Evolutionary conservation across 306 rosid genomes (phyloP).

Genomic region (Cicer bijugum): DNA sequence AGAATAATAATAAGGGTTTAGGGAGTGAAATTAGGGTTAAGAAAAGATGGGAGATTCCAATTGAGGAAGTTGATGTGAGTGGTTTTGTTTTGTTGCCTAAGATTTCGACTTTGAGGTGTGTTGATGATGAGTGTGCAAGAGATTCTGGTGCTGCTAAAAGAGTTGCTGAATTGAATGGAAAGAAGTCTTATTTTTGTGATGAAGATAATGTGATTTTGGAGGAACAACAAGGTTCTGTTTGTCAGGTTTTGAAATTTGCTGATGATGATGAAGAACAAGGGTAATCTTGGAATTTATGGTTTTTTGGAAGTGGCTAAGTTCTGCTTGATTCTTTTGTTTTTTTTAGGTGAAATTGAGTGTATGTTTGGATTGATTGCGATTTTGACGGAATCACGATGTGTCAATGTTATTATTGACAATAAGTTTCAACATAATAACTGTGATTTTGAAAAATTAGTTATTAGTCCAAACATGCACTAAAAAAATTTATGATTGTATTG

Average conservation of each 20-base stretch:
- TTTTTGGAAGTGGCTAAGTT: neutral
- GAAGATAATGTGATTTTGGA: slow-evolving; percentile 32
- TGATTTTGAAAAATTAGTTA: too few relatives aligned
- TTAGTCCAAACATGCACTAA: too few relatives aligned
- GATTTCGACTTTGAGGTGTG: slow-evolving; percentile 56
- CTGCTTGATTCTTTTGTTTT: neutral
- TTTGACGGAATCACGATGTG: too few relatives aligned
- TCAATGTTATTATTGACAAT: too few relatives aligned
- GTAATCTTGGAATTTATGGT: neutral
- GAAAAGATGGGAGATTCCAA: slow-evolving; percentile 48
- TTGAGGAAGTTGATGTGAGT: slow-evolving; percentile 37
- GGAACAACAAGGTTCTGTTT: slow-evolving; percentile 48
- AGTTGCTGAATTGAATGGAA: slow-evolving; percentile 66
- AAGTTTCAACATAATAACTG: too few relatives aligned
- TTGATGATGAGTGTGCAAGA: slow-evolving; percentile 67
- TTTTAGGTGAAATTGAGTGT: neutral
- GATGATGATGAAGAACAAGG: slow-evolving; percentile 41
- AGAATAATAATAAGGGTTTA: slow-evolving; percentile 55
- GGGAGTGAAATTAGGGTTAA: slow-evolving; percentile 38
- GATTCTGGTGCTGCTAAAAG: slow-evolving; percentile 87
- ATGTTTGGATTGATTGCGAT: too few relatives aligned
- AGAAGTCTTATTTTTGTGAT: slow-evolving; percentile 53
- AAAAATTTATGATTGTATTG: neutral
- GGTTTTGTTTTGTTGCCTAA: slow-evolving; percentile 61
- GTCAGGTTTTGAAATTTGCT: slow-evolving; percentile 69